These are phyloP conservation scores for Suillus occidentalis DNA, from an alignment of 768 basidiomycete genomes.

Conservation along the genomic window DNA sequence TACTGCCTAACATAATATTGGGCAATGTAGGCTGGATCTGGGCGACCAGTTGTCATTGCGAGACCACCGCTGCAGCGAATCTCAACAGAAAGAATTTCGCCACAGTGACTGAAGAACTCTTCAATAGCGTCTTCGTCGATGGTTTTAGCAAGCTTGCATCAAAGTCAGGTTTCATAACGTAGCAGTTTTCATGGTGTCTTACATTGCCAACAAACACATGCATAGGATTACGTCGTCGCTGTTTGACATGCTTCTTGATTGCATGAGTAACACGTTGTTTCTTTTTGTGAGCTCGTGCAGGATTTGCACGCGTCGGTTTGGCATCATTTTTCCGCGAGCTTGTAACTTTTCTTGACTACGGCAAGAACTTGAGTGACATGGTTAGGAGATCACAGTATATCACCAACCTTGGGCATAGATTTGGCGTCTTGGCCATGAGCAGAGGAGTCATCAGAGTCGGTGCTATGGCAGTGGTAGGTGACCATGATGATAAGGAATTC, in stretches of 20 bases:
- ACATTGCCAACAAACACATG: conserved; percentile 67
- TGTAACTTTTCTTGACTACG: conserved; percentile 6
- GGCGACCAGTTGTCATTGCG: conserved; percentile 26
- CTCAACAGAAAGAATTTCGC: conserved; percentile 19
- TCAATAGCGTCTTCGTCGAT: conserved; percentile 24
- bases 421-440: neutral
- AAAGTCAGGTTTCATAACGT: neutral
- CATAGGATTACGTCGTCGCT: neutral
- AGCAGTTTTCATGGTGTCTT: conserved; percentile 18
- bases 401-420: conserved; percentile 2
- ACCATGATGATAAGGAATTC: conserved; percentile 3
- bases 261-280: no score
- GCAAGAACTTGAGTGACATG: neutral
- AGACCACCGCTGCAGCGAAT: conserved; percentile 36
- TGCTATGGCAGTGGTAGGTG: conserved; percentile 6
- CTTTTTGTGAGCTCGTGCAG: neutral
- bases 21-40: conserved; percentile 28
- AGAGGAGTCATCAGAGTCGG: neutral
- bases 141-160: conserved; percentile 1
- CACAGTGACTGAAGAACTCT: conserved; percentile 25
- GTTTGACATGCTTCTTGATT: conserved; percentile 14
- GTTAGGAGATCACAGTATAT: neutral
- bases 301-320: conserved; percentile 3
- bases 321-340: conserved; percentile 3
- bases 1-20: conserved; percentile 48